phyloP scores from a whole-genome alignment of 1,139 yeast genomes.

The Candida sanyaensis region DNA sequence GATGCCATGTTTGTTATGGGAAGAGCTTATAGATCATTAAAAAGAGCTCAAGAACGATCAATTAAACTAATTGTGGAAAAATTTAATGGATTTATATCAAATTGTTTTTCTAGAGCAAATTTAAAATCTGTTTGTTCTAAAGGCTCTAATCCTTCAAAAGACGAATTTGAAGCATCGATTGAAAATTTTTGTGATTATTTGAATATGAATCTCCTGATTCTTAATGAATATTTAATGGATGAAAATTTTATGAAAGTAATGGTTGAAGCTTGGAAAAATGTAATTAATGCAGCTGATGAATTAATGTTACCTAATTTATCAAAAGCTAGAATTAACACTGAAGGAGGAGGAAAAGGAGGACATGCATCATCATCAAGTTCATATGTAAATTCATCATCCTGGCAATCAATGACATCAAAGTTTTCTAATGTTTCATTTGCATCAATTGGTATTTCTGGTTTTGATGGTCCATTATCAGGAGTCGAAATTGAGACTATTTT shows the following conservation, averaged over 20 bases:
- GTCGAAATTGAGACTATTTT: conserved; percentile 71
- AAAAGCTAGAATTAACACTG: conserved; percentile 36
- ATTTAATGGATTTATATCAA: conserved; percentile 43
- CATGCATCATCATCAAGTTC: conserved; percentile 1
- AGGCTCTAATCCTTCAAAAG: conserved; percentile 43
- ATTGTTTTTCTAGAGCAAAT: conserved; percentile 44
- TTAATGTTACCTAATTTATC: conserved; percentile 72
- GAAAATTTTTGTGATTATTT: conserved; percentile 75
- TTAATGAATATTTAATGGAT: conserved; percentile 64
- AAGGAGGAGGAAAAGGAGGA: background rate
- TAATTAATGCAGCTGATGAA: conserved; percentile 64
- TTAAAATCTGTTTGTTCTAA: conserved; percentile 56
- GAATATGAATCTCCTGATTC: conserved; percentile 65
- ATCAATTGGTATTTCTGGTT: conserved; percentile 24
- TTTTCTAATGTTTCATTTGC: conserved; percentile 50
- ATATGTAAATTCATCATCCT: conserved; percentile 22
- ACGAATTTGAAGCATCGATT: conserved; percentile 66
- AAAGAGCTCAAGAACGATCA: conserved; percentile 63
- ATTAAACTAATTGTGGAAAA: conserved; percentile 69
- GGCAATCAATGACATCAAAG: conserved; percentile 55
- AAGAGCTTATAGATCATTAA: conserved; percentile 65
- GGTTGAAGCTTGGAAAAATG: conserved; percentile 75
- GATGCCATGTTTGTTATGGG: conserved; percentile 84
- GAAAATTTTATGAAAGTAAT: conserved; percentile 66
- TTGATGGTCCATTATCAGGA: conserved; percentile 55